Evolutionary conservation across 805 yeast species (phyloP).

Genomic region (Teunomyces aglyptinius): DNA sequence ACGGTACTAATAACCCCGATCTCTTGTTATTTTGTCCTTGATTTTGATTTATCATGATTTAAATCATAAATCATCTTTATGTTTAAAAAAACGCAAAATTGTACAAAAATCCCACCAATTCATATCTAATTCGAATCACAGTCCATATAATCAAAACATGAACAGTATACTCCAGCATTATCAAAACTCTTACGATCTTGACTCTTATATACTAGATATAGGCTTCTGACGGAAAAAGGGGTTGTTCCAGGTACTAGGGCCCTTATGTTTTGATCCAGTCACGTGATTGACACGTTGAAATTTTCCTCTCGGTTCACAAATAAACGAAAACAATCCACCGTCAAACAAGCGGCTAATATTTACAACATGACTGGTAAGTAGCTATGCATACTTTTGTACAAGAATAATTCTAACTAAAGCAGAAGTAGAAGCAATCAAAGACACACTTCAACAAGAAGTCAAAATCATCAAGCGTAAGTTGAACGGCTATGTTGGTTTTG

Average conservation of each 20-base stretch:
- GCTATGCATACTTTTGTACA: background rate
- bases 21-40: too few species aligned
- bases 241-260: background rate
- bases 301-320: slow-evolving; percentile 1
- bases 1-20: too few species aligned
- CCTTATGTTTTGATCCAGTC: background rate
- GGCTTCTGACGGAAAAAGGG: too few species aligned
- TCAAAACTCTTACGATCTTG: too few species aligned
- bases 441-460: slow-evolving; percentile 33
- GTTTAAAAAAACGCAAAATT: too few species aligned
- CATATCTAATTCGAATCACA: too few species aligned
- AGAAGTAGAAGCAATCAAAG: slow-evolving; percentile 15
- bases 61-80: too few species aligned
- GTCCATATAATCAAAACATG: too few species aligned
- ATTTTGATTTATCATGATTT: too few species aligned
- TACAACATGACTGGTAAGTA: slow-evolving; percentile 8
- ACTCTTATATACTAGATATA: too few species aligned
- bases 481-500: slow-evolving; percentile 93
- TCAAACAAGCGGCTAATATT: slow-evolving; percentile 1
- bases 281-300: slow-evolving; percentile 4
- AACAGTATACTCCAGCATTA: too few species aligned
- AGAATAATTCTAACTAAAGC: slow-evolving; percentile 8
- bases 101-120: too few species aligned
- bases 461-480: slow-evolving; percentile 79
- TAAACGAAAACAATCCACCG: slow-evolving; percentile 6